These are phyloP conservation scores for Zea luxurians DNA, from an alignment of 176 grass and related monocot genomes.

Conservation along the genomic window DNA sequence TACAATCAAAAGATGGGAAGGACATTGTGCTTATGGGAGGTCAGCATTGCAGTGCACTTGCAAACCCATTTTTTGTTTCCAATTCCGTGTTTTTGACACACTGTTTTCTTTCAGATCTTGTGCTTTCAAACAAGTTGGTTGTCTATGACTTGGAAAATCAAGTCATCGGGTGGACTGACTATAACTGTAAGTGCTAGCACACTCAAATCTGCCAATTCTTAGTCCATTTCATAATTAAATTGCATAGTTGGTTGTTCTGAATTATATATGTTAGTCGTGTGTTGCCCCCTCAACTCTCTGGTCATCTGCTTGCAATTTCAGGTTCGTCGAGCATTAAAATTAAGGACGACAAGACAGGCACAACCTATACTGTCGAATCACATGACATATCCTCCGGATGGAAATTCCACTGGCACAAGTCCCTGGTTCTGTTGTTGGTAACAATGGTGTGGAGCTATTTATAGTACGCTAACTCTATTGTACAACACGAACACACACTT, in stretches of 20 bases:
- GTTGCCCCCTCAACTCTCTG: background rate
- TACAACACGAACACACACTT: constrained; percentile 39
- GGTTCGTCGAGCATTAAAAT: constrained; percentile 89
- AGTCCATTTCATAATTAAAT: background rate
- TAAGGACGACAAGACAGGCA: constrained; percentile 64
- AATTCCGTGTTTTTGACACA: constrained; percentile 10
- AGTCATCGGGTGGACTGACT: constrained; percentile 81
- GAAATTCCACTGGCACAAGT: constrained; percentile 47
- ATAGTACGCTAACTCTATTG: constrained; percentile 40
- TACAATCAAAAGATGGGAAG: constrained; percentile 90
- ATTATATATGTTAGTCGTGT: constrained; percentile 3
- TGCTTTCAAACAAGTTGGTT: constrained; percentile 91
- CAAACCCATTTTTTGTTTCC: constrained; percentile 13
- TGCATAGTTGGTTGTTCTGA: background rate
- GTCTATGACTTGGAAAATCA: constrained; percentile 96
- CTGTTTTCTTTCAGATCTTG: constrained; percentile 78
- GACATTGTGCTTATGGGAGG: constrained; percentile 95
- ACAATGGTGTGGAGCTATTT: constrained; percentile 43
- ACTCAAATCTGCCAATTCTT: constrained; percentile 16
- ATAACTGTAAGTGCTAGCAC: constrained; percentile 79
- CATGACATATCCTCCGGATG: constrained; percentile 61
- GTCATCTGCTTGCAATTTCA: constrained; percentile 41
- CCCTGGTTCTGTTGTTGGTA: constrained; percentile 49
- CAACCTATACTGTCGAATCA: constrained; percentile 55
- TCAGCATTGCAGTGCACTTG: constrained; percentile 33